Evolutionary conservation across 352 stramenopile species (phyloP).

Genomic region (Lagenidium sp.): DNA sequence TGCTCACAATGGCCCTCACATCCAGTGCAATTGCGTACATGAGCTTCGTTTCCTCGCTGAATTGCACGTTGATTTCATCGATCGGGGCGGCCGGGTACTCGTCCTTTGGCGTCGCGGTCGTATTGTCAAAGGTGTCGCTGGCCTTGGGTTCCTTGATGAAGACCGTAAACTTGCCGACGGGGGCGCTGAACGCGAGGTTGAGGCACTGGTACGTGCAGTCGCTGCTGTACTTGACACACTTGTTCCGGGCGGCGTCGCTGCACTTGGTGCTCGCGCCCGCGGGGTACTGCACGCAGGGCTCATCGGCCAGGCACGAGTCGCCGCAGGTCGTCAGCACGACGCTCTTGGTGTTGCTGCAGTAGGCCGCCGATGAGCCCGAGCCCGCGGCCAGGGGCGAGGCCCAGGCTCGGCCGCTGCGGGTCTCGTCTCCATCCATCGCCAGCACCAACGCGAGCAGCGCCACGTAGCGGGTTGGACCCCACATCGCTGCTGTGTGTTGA

Average conservation of each 20-base stretch:
- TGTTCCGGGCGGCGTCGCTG: constrained; percentile 34
- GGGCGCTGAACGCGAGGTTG: constrained; percentile 38
- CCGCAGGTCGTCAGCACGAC: constrained; percentile 49
- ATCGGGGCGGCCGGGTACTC: constrained; percentile 43
- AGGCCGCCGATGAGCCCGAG: background rate
- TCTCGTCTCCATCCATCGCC: no score
- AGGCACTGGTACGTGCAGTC: constrained; percentile 69
- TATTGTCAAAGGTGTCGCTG: constrained; percentile 29
- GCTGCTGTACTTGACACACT: constrained; percentile 29
- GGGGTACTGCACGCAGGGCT: constrained; percentile 60
- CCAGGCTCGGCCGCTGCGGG: no score
- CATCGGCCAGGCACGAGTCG: constrained; percentile 13
- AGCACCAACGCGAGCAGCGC: no score
- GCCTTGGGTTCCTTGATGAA: constrained; percentile 50
- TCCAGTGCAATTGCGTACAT: constrained; percentile 42
- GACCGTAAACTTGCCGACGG: constrained; percentile 38
- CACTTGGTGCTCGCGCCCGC: constrained; percentile 20
- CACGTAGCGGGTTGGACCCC: no score
- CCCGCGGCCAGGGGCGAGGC: background rate
- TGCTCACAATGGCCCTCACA: no score
- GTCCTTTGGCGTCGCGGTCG: constrained; percentile 8
- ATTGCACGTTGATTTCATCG: constrained; percentile 28
- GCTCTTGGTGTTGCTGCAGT: constrained; percentile 26
- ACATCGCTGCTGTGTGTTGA: no score
- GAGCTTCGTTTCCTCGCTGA: constrained; percentile 26